A percentile compares a stretch with the other conserved stretches of the same genome.
Conservation (phyloP, 164 flowering plant genomes). For the Umbellularia californica region DNA sequence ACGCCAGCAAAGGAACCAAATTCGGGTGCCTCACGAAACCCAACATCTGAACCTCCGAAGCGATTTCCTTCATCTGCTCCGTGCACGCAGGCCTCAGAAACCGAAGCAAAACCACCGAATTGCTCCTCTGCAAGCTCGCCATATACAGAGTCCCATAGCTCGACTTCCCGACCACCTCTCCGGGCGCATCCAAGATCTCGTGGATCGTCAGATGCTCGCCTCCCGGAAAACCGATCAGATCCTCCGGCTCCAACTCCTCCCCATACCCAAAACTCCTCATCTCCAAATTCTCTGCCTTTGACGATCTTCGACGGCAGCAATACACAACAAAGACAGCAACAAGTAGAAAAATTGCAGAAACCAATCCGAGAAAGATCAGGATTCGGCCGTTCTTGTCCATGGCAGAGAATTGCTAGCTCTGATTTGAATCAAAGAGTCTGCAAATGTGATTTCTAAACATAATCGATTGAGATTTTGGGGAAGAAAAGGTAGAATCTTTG, state of each 20-base stretch:
- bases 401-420: too few relatives aligned
- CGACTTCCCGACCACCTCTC: conserved; percentile 92
- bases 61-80: conserved; percentile 33
- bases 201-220: conserved; percentile 42
- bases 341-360: conserved; percentile 13
- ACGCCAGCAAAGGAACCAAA: conserved; percentile 79
- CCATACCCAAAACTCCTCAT: conserved; percentile 15
- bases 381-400: conserved; percentile 31
- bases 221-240: conserved; percentile 54
- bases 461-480: too few relatives aligned
- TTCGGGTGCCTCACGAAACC: conserved; percentile 71
- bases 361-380: conserved; percentile 25
- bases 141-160: conserved; percentile 83
- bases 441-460: too few relatives aligned
- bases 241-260: conserved; percentile 33
- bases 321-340: conserved; percentile 19
- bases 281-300: conserved; percentile 11
- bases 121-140: conserved; percentile 48
- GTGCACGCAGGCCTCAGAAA: conserved; percentile 80
- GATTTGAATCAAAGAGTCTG: too few relatives aligned
- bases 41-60: conserved; percentile 39
- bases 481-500: too few relatives aligned
- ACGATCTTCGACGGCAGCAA: conserved; percentile 18
- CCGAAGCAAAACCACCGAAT: conserved; percentile 51
- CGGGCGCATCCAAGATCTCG: conserved; percentile 89